Evolutionary conservation across 441 rosid species (phyloP), one percentile per base, ranked within the genome.

Genomic region (Rhodomyrtus psidioides): DNA sequence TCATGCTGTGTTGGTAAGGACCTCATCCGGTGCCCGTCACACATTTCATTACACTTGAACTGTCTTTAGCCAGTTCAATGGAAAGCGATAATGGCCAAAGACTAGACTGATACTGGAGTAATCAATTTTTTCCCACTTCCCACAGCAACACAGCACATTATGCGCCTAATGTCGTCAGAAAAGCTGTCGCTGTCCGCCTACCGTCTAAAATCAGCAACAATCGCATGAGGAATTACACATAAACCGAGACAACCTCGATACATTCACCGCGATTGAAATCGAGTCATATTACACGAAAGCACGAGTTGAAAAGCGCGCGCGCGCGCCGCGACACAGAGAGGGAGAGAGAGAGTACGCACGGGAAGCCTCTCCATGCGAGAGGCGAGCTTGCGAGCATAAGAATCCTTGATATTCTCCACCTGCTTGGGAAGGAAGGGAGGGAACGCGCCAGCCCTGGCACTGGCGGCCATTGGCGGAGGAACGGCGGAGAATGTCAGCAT

Each of bases 291-390:
- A 14, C 79, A 21, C n/a, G 1, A 34, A 34, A 65, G 79, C 79
- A 23, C n/a, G 49, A 19, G 79, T 39, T 39, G 49, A 34, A 70
- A 34, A 70, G n/a, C 49, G 49, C 49, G 49, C 49, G 49, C 49
- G 65, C 12, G 62, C 10, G 27, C 24, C n/a, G n/a, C n/a, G n/a
- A n/a, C n/a, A n/a, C n/a, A n/a, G 60, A 59, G 70, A 60, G 74
- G n/a, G 65, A 15, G 74, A 62, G 74, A 16, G 26, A 65, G 26
- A 65, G 26, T 16, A 70, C 89, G 75, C 26, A 95, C 96, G 44
- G 98, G 96, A 53, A 96, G 94, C 88, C 98, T 92, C 90, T 93
- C 89, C 84, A 95, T 94, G 89, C 97, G 87, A 30, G 94, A n/a
- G 59, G 98, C 99, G 51, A 95, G 96, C 86, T 90, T 93, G 51